Evolutionary conservation across 2,329 filamentous ascomycete genomes (phyloP), one percentile per base, ranked within the genome.

Genomic region (Colletotrichum costaricense): DNA sequence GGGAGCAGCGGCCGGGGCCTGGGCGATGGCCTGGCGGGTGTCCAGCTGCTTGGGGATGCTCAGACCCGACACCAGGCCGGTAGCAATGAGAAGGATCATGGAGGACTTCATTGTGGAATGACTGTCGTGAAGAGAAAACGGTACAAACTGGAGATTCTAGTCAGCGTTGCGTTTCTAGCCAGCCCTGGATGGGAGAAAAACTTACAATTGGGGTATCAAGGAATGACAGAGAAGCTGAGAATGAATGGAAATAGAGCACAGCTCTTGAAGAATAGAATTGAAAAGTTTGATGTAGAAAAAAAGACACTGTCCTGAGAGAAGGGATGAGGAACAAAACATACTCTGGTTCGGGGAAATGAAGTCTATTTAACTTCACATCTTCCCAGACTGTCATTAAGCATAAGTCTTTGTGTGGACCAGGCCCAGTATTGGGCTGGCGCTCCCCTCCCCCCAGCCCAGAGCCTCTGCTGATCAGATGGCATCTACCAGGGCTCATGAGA

Each of bases 41-140:
- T 59, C 64, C 46, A 68, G 65, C 46, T 58, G 68, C 58, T 69
- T 69, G 62, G 78, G 78, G 22, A 79, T 76, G 56, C 75, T 77
- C 55, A 77, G 75, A 59, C 77, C 80, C 71, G 80, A 79, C 72
- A 76, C 79, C 77, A 81, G 77, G 76, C 79, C 78, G 72, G 77
- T 77, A 35, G 80, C 76, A 46, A 81, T 35, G 49, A 80, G 74
- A 60, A 81, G 70, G 30, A 81, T 49, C 54, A 78, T 75, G 71
- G 75, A 69, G 52, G 78, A 77, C 77, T 78, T 81, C 79, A 80
- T 80, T 64, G 68, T 78, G 75, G 58, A 55, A 63, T 59, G 46
- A 71, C 49, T 66, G 62, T 73, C n/a, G 60, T 57, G 62, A 66
- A 66, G 19, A 19, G 28, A 73, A 67, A 67, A 62, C 52, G 38